Base-by-base conservation (phyloP, 2,329 filamentous ascomycete species). In the Phoma herbarum region DNA sequence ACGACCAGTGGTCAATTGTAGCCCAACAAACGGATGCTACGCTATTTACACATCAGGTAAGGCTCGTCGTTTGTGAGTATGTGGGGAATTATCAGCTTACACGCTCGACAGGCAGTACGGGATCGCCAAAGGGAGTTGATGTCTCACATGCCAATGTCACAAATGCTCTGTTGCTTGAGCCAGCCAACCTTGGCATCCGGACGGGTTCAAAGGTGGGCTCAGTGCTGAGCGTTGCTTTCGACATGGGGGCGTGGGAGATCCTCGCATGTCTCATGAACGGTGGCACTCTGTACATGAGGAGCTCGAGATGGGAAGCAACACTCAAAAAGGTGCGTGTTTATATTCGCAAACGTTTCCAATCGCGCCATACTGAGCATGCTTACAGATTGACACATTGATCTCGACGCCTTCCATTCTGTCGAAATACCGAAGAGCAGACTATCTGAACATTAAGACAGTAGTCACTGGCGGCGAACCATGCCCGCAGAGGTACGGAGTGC, bases 191-290 rank as follows among this genome's bases (percentile, higher is more conserved):
- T 16, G 82, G 80, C 3, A 83, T 87, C 49, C 72, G 65, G 11
- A 71, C 77, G 2, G 85, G 85, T 12, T 82, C 78, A 11, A 80
- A 80, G 12, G 85, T 87, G 8, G 84, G 82, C 2, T 84, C 85
- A 54, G 77, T 86, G 7, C 76, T 87, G 39, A 86, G 84, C 60
- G 81, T 88, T 43, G 83, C 83, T 42, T 88, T 87, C 61, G 85
- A 87, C 62, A 87, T 87, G 84, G 83, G 85, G 22, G 84, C 85
- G 12, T 87, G 85, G 85, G 85, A 87, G 61, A 83, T 87, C n/a
- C 79, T 87, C 9, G 81, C 79, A 1, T 83, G 81, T 50, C 72
- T 87, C 23, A 84, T 84, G 73, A 87, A 86, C 46, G 85, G 85
- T 20, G 85, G 85, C 5, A 86, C 84, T 3, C 74, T 87, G 43